These are phyloP conservation scores for Babesia bigemina DNA, from an alignment of 169 alveolate genomes.

Conservation along the genomic window DNA sequence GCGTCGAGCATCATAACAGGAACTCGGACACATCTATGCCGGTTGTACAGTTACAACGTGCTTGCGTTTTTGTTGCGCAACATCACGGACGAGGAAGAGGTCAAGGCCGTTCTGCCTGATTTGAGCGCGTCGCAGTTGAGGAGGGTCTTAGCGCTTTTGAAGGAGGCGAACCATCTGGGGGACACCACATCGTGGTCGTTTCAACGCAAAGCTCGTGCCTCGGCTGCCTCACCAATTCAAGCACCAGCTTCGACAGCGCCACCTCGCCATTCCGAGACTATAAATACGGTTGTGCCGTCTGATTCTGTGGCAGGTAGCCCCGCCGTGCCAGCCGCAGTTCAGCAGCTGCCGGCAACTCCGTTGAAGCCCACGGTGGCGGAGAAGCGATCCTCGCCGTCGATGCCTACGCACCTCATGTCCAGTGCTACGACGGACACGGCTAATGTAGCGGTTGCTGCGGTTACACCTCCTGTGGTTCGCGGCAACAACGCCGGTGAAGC, in stretches of 20 bases:
- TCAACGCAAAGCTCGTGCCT: conserved; percentile 4
- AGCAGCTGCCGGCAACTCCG: background rate
- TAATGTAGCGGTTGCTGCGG: background rate
- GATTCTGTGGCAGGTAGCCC: too few relatives aligned
- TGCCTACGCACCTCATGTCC: too few relatives aligned
- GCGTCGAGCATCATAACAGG: conserved; percentile 26
- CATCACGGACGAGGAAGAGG: background rate
- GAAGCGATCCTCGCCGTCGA: background rate
- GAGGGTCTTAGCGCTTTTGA: conserved; percentile 51
- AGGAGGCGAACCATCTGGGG: conserved; percentile 48
- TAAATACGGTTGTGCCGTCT: too few relatives aligned
- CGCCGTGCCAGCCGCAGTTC: background rate
- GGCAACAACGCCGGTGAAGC: background rate
- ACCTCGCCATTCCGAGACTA: too few relatives aligned
- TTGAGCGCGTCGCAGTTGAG: conserved; percentile 30
- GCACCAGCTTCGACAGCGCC: background rate
- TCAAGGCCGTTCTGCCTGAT: conserved; percentile 1
- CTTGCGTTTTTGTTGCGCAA: conserved; percentile 52
- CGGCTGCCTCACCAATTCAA: background rate
- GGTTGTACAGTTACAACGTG: conserved; percentile 59
- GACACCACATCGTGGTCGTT: conserved; percentile 34
- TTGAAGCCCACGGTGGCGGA: background rate
- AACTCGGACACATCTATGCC: conserved; percentile 54
- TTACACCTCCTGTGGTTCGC: background rate
- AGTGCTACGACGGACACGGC: background rate